These are phyloP conservation scores for Diutina sp. DNA, from an alignment of 1,139 yeast genomes.

Conservation along the genomic window DNA sequence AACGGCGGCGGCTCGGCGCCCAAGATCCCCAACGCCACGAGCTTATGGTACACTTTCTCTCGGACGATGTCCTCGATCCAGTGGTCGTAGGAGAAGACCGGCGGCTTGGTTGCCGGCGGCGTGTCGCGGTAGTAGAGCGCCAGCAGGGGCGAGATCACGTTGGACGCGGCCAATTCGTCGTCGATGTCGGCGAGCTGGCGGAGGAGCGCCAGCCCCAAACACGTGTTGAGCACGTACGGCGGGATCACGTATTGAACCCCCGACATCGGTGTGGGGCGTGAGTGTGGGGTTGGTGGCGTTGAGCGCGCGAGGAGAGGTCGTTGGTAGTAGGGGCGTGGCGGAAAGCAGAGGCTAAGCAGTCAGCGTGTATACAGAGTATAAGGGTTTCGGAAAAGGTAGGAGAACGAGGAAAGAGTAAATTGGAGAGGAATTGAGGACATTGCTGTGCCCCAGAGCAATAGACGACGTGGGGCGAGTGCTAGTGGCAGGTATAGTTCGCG, in stretches of 20 bases:
- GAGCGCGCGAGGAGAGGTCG: neutral
- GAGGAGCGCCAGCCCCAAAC: constrained; percentile 22
- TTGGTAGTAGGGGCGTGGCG: too few relatives aligned
- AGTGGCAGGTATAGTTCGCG: too few relatives aligned
- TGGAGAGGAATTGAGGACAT: too few relatives aligned
- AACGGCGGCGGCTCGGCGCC: constrained; percentile 22
- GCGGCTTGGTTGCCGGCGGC: constrained; percentile 4
- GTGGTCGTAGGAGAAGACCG: constrained; percentile 18
- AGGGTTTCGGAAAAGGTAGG: too few relatives aligned
- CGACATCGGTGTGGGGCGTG: neutral
- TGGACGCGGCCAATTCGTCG: constrained; percentile 15
- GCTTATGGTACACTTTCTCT: constrained; percentile 23
- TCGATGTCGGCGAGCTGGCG: constrained; percentile 13
- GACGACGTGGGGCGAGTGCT: too few relatives aligned
- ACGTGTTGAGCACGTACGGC: constrained; percentile 29
- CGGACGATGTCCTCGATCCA: constrained; percentile 20
- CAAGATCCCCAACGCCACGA: constrained; percentile 24
- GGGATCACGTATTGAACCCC: constrained; percentile 21
- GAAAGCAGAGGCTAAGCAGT: too few relatives aligned
- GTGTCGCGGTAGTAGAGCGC: constrained; percentile 8
- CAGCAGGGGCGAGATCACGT: constrained; percentile 13
- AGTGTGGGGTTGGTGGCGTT: neutral
- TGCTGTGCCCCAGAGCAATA: too few relatives aligned
- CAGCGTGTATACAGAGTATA: too few relatives aligned
- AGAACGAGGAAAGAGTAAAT: too few relatives aligned